A percentile compares a stretch with the other conserved stretches of the same genome.
These are phyloP conservation scores for Capsicum chinense DNA, from an alignment of 257 asterid species.

Conservation along the genomic window DNA sequence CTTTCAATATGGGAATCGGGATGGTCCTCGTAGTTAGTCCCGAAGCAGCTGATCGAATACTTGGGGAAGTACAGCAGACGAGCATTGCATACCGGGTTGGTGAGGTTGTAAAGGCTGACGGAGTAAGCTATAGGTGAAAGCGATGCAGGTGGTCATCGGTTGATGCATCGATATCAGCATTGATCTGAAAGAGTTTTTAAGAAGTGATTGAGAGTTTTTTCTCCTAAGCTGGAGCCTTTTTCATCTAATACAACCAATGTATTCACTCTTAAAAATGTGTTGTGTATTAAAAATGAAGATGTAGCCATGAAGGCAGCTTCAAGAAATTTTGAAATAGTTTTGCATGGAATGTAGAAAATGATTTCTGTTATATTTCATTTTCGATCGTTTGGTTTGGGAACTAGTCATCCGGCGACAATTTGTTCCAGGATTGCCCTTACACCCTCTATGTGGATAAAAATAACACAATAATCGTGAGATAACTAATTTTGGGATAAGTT, in stretches of 20 bases:
- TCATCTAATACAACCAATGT: not conserved
- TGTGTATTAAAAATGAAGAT: not conserved
- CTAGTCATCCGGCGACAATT: too few species aligned
- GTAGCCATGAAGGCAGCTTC: not conserved
- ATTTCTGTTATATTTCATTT: not conserved
- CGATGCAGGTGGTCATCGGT: not conserved
- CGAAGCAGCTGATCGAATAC: conserved; percentile 64
- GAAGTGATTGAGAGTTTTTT: not conserved
- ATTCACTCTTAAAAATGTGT: not conserved
- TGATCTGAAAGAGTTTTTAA: not conserved
- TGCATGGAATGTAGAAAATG: not conserved
- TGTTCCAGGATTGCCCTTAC: too few species aligned
- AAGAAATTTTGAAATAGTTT: not conserved
- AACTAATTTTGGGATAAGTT: too few species aligned
- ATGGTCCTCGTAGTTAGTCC: conserved; percentile 83
- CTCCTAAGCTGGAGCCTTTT: conserved; percentile 7
- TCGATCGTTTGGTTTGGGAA: too few species aligned
- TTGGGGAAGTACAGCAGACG: conserved; percentile 40
- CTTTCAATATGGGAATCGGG: conserved; percentile 96
- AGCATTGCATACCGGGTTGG: conserved; percentile 53
- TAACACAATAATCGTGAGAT: too few species aligned
- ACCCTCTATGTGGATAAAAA: too few species aligned
- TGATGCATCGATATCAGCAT: not conserved
- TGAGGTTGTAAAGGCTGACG: conserved; percentile 66
- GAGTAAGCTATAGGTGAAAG: conserved; percentile 58